Evolutionary conservation across 2,329 filamentous ascomycete genomes (phyloP).

Genomic region (Ambrosiella beaveri): DNA sequence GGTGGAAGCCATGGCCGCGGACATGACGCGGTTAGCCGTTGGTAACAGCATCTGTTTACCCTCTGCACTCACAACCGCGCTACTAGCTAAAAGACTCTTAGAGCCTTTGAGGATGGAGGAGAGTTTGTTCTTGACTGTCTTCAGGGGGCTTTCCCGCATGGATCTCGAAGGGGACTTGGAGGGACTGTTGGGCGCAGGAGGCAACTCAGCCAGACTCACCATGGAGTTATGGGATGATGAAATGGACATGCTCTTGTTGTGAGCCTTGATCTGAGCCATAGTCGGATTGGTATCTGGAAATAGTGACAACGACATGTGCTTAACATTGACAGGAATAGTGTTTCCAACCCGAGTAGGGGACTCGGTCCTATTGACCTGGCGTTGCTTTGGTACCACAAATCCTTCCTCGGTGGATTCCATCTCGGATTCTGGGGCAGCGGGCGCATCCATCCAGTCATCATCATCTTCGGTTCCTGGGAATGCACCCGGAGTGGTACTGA

Average conservation of each 20-base stretch:
- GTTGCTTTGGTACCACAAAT: constrained; percentile 27
- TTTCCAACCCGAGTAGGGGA: constrained; percentile 19
- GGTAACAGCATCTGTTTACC: constrained; percentile 42
- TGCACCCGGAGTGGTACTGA: constrained; percentile 34
- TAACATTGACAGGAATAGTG: constrained; percentile 33
- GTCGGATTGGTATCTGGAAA: constrained; percentile 22
- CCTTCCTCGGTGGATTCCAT: constrained; percentile 9
- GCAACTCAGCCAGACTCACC: constrained; percentile 28
- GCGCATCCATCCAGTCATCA: constrained; percentile 47
- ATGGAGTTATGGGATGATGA: constrained; percentile 32
- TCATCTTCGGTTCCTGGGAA: constrained; percentile 33
- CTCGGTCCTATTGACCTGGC: constrained; percentile 17
- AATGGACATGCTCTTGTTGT: constrained; percentile 27
- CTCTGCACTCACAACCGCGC: constrained; percentile 44
- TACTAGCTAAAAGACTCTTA: constrained; percentile 70
- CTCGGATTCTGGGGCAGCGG: constrained; percentile 15
- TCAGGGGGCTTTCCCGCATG: constrained; percentile 60
- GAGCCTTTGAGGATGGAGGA: constrained; percentile 83
- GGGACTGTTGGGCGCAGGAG: constrained; percentile 26
- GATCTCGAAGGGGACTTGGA: constrained; percentile 38
- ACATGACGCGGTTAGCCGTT: constrained; percentile 28
- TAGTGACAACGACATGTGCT: constrained; percentile 45
- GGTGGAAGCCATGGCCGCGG: constrained; percentile 29
- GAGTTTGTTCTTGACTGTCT: constrained; percentile 81
- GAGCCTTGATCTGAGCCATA: constrained; percentile 17